A percentile compares a stretch with the other conserved stretches of the same genome.
Evolutionary conservation across 805 yeast species (phyloP).

Genomic region (Myxozyma nipponensis): DNA sequence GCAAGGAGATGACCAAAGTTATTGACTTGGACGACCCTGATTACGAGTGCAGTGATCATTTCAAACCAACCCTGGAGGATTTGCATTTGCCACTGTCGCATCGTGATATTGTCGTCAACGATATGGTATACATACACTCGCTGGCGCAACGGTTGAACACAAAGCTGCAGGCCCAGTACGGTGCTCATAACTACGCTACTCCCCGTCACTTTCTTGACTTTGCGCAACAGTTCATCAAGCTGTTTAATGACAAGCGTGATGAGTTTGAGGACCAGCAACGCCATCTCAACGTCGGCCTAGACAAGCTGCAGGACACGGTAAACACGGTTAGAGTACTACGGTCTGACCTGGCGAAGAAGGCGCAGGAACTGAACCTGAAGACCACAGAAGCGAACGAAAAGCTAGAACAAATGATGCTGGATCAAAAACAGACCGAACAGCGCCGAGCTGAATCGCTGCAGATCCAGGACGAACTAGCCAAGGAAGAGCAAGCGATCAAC

Average conservation of each 20-base stretch:
- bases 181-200: slow-evolving; percentile 22
- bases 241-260: slow-evolving; percentile 45
- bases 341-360: slow-evolving; percentile 51
- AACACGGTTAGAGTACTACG: slow-evolving; percentile 63
- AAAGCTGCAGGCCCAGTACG: slow-evolving; percentile 6
- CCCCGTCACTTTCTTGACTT: slow-evolving; percentile 60
- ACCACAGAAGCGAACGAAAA: slow-evolving; percentile 66
- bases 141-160: slow-evolving; percentile 25
- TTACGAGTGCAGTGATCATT: slow-evolving; percentile 39
- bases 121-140: slow-evolving; percentile 48
- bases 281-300: slow-evolving; percentile 69
- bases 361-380: slow-evolving; percentile 48
- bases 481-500: slow-evolving; percentile 60
- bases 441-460: slow-evolving; percentile 79
- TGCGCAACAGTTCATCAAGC: slow-evolving; percentile 36
- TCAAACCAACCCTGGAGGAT: slow-evolving; percentile 12
- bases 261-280: slow-evolving; percentile 63
- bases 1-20: slow-evolving; percentile 40
- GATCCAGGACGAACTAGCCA: slow-evolving; percentile 63
- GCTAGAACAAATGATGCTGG: slow-evolving; percentile 69
- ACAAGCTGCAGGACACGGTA: slow-evolving; percentile 71
- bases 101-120: slow-evolving; percentile 47
- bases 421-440: slow-evolving; percentile 90
- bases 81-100: slow-evolving; percentile 31
- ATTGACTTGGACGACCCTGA: slow-evolving; percentile 54